phyloP scores from a whole-genome alignment of 805 yeast genomes.

The Teunomyces lycoperdinae region DNA sequence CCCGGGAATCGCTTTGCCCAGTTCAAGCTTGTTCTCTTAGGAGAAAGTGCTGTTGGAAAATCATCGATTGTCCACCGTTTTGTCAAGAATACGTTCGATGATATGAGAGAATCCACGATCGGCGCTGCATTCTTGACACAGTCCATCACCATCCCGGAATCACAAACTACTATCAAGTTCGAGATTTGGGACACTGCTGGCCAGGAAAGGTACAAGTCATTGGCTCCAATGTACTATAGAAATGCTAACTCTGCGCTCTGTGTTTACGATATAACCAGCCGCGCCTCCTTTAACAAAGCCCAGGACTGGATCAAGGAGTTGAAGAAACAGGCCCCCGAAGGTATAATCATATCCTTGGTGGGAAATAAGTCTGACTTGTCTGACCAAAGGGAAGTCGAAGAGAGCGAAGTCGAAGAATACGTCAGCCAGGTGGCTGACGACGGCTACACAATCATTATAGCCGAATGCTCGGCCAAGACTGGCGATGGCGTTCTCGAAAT shows the following conservation, averaged over 20 bases:
- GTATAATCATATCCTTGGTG: constrained; percentile 76
- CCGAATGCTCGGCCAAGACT: constrained; percentile 45
- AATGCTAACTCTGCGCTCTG: constrained; percentile 79
- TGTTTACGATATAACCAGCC: constrained; percentile 71
- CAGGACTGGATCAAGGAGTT: constrained; percentile 76
- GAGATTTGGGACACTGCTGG: constrained; percentile 91
- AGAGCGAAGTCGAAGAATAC: constrained; percentile 48
- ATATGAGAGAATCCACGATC: constrained; percentile 72
- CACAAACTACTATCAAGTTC: constrained; percentile 56
- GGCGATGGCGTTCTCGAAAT: constrained; percentile 45
- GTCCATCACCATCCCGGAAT: constrained; percentile 52
- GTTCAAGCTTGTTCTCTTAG: constrained; percentile 70
- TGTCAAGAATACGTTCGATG: constrained; percentile 71
- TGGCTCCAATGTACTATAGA: constrained; percentile 82
- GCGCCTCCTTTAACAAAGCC: constrained; percentile 66
- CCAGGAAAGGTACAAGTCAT: constrained; percentile 72
- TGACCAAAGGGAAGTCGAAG: constrained; percentile 43
- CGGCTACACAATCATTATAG: constrained; percentile 38
- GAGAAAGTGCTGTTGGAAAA: constrained; percentile 83
- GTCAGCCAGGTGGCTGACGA: constrained; percentile 37
- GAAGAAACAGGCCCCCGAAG: constrained; percentile 73
- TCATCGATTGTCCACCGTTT: constrained; percentile 67
- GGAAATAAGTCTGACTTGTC: constrained; percentile 71
- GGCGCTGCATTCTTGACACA: constrained; percentile 84
- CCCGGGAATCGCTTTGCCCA: constrained; percentile 38